Base-by-base conservation (phyloP, 148 eudicot genomes). In the Simmondsia chinensis region DNA sequence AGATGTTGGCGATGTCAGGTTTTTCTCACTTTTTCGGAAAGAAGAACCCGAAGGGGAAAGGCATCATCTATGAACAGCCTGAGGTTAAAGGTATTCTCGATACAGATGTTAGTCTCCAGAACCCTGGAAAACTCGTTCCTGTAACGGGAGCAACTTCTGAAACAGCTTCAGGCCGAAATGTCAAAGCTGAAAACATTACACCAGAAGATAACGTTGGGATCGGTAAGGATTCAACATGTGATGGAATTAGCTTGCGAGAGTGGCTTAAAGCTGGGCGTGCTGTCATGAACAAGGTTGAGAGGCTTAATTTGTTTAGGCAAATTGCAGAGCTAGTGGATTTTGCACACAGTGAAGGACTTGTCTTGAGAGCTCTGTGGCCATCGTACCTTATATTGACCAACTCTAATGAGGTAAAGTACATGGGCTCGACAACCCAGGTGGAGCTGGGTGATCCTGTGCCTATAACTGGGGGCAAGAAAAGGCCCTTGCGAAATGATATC, bases 201-300 rank as follows among this genome's bases (percentile, higher is more conserved):
- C n/a, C n/a, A n/a, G n/a, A n/a, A n/a, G n/a, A 23, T 39, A 46
- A 3, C 43, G 52, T 19, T 37, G 49, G 45, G 14, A 23, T 25
- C 17, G 34, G 33, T 9, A 11, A 38, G 11, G 39, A 41, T 25
- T n/a, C 60, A 32, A 16, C 39, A 39, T 19, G 24, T 48, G 48
- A 31, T 26, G 79, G 54, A 21, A 36, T 66, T 52, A 63, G 49
- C 45, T 54, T 77, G 64, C 73, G 80, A 59, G 74, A 77, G 42
- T 70, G 79, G 84, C 68, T 77, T 33, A 74, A 57, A 23, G 40
- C 54, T 16, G 57, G 63, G 11, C 24, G 20, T 53, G 12, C 41
- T 27, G n/a, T 43, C 33, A 57, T 59, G 63, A 45, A 54, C 37
- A 73, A 77, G 55, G 57, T 4, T 39, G 74, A 73, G 35, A 58